phyloP scores from a whole-genome alignment of 129 eudicot species.

The Artemisia tridentata region DNA sequence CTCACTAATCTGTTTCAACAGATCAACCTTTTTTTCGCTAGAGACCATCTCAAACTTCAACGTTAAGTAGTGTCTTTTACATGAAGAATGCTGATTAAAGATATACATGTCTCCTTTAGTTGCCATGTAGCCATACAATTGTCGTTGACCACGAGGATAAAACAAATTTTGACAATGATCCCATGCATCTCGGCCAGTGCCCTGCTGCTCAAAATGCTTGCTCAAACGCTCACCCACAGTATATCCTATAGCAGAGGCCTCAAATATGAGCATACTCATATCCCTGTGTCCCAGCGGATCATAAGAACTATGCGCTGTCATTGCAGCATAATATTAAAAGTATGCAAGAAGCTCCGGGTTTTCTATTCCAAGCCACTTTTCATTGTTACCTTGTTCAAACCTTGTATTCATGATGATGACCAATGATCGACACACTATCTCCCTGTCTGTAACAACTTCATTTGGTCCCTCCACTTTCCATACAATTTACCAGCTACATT shows the following conservation, averaged over 20 bases:
- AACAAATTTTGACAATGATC: slow-evolving; percentile 32
- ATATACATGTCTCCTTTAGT: slow-evolving; percentile 55
- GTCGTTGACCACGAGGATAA: slow-evolving; percentile 63
- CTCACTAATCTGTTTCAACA: slow-evolving; percentile 17
- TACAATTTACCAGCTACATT: slow-evolving; percentile 51
- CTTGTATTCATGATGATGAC: no score
- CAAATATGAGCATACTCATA: slow-evolving; percentile 74
- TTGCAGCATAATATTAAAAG: no score
- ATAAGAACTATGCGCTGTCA: slow-evolving; percentile 12
- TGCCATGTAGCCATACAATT: slow-evolving; percentile 74
- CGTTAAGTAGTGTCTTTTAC: slow-evolving; percentile 36
- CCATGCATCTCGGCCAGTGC: slow-evolving; percentile 61
- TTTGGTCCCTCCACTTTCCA: slow-evolving; percentile 65
- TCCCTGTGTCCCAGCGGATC: slow-evolving; percentile 91
- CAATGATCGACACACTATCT: no score
- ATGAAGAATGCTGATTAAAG: slow-evolving; percentile 65
- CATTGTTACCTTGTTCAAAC: no score
- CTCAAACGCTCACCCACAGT: slow-evolving; percentile 70
- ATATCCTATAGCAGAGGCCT: slow-evolving; percentile 65
- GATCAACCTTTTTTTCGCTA: slow-evolving; percentile 19
- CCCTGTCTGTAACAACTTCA: slow-evolving; percentile 8
- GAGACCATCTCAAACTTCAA: slow-evolving; percentile 25
- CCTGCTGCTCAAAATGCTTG: slow-evolving; percentile 55
- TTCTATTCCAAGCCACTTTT: no score
- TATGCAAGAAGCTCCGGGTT: no score